A percentile compares a stretch with the other conserved stretches of the same genome.
Evolutionary conservation across 768 basidiomycete genomes (phyloP).

Genomic region (Phaeotremella fagi): DNA sequence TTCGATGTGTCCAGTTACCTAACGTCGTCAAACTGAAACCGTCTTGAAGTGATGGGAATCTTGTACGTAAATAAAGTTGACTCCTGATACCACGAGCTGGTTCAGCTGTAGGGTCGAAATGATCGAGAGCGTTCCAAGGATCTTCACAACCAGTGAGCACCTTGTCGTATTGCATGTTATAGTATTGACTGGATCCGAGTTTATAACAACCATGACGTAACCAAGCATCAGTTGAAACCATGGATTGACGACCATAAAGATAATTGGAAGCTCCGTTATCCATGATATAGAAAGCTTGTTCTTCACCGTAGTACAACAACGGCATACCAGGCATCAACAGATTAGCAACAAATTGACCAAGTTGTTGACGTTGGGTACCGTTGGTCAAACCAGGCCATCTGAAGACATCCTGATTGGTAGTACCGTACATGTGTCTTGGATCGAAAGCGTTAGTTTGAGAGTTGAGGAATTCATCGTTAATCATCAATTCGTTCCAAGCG

Average conservation of each 20-base stretch:
- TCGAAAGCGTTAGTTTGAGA: conserved; percentile 62
- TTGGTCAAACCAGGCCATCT: conserved; percentile 86
- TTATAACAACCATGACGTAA: conserved; percentile 88
- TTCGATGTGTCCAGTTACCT: conserved; percentile 77
- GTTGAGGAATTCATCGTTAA: conserved; percentile 81
- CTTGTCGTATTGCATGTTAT: conserved; percentile 81
- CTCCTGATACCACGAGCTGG: conserved; percentile 68
- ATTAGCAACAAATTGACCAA: conserved; percentile 72
- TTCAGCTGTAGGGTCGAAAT: conserved; percentile 85
- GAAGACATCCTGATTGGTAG: conserved; percentile 92
- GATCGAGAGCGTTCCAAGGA: conserved; percentile 87
- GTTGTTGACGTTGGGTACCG: conserved; percentile 68
- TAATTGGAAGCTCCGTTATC: conserved; percentile 90
- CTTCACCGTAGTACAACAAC: conserved; percentile 84
- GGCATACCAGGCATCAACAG: conserved; percentile 83
- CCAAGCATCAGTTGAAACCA: conserved; percentile 79
- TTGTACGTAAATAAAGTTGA: conserved; percentile 63
- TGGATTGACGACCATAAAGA: conserved; percentile 81
- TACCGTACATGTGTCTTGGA: conserved; percentile 83
- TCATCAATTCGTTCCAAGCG: conserved; percentile 79
- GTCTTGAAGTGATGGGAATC: conserved; percentile 73
- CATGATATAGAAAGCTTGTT: conserved; percentile 76
- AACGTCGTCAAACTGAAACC: conserved; percentile 77
- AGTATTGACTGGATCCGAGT: conserved; percentile 86
- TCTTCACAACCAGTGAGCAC: conserved; percentile 77